Conservation (phyloP, 208 protist genomes). For the Acanthamoeba sp. region DNA sequence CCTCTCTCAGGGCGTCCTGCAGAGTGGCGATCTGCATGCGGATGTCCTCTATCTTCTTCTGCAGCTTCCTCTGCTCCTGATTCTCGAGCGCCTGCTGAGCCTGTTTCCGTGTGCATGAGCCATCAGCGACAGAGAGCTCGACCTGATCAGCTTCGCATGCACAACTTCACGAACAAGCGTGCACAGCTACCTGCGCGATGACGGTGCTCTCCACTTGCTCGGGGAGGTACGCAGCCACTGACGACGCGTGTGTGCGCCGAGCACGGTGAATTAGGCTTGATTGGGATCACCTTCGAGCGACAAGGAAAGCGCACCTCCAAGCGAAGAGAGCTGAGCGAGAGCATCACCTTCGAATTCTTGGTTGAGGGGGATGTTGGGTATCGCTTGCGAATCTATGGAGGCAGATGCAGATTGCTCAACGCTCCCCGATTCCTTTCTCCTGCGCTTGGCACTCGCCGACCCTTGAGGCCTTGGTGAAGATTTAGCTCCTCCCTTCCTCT, state of each 20-base stretch:
- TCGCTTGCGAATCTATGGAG: slow-evolving; percentile 3
- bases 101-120: neutral
- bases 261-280: neutral
- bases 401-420: neutral
- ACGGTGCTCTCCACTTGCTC: slow-evolving; percentile 44
- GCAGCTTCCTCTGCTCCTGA: neutral
- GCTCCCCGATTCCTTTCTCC: neutral
- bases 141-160: neutral
- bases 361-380: neutral
- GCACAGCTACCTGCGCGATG: slow-evolving; percentile 18
- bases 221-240: slow-evolving; percentile 9
- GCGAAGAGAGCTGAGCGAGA: neutral
- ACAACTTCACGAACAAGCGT: neutral
- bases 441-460: neutral
- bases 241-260: neutral
- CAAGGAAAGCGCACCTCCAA: neutral
- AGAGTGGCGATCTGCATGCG: slow-evolving; percentile 14
- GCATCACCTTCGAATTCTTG: neutral
- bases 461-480: neutral
- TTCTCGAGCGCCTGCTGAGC: slow-evolving; percentile 35
- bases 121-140: neutral
- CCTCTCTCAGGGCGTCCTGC: neutral
- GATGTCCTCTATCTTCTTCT: slow-evolving; percentile 11
- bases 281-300: neutral
- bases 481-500: neutral